Percentiles rank a stretch among this genome's conserved stretches.
These are phyloP conservation scores for Pseudopyrenochaeta lycopersici DNA, from an alignment of 2,329 filamentous ascomycete genomes.

Conservation along the genomic window DNA sequence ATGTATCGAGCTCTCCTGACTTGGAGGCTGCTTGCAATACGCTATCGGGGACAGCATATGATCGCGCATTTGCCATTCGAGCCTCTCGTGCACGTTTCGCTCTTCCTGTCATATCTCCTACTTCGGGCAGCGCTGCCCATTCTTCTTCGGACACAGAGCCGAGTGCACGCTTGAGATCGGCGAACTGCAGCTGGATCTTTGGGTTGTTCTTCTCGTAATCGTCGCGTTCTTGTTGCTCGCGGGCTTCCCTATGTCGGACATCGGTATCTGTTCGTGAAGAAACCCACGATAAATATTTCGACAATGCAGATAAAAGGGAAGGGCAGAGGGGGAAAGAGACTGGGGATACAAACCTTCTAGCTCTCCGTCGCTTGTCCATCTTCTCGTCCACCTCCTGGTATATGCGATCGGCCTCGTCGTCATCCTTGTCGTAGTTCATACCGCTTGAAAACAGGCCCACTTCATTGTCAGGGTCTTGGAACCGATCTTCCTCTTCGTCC, in stretches of 20 bases:
- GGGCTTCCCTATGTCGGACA: constrained; percentile 84
- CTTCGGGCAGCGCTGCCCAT: constrained; percentile 94
- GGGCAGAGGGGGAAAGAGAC: constrained; percentile 30
- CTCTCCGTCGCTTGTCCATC: constrained; percentile 89
- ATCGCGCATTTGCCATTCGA: constrained; percentile 70
- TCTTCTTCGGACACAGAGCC: constrained; percentile 92
- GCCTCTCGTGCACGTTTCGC: constrained; percentile 87
- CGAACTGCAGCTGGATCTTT: constrained; percentile 97
- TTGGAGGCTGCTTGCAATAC: constrained; percentile 88
- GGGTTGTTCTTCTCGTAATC: constrained; percentile 98
- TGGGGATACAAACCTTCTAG: constrained; percentile 76
- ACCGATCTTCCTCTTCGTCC: constrained; percentile 79
- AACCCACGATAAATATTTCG: constrained; percentile 71
- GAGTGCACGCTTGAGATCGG: constrained; percentile 90
- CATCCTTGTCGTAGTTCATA: constrained; percentile 89
- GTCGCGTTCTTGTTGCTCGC: constrained; percentile 88
- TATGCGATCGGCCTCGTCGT: constrained; percentile 96
- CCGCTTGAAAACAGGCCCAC: constrained; percentile 94
- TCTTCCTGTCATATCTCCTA: constrained; percentile 95
- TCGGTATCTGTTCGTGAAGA: constrained; percentile 80
- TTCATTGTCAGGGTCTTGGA: constrained; percentile 97
- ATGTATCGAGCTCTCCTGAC: constrained; percentile 83
- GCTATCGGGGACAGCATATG: constrained; percentile 96
- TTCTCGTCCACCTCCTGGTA: constrained; percentile 96
- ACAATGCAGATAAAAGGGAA: constrained; percentile 37